phyloP scores from a whole-genome alignment of 306 rosid genomes.

The Hylodesmum podocarpum region DNA sequence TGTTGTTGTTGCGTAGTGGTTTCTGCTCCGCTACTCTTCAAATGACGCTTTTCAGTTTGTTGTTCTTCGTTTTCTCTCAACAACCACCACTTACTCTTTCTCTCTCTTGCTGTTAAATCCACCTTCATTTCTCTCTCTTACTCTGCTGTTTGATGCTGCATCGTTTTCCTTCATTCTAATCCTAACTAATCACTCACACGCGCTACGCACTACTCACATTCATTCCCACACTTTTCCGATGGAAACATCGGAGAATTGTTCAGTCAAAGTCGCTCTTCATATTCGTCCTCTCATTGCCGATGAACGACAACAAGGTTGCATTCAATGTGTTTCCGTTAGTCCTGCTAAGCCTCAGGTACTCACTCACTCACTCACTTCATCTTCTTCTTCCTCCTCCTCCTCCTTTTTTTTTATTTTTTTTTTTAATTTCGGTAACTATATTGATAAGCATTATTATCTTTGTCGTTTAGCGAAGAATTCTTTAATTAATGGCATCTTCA shows the following conservation, averaged over 20 bases:
- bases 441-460: slow-evolving; percentile 1
- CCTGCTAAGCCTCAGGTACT: slow-evolving; percentile 68
- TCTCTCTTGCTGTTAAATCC: slow-evolving; percentile 37
- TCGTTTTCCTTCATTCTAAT: slow-evolving; percentile 46
- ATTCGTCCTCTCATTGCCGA: slow-evolving; percentile 79
- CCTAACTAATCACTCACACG: slow-evolving; percentile 26
- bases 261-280: slow-evolving; percentile 81
- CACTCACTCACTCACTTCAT: not conserved
- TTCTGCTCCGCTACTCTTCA: slow-evolving; percentile 40
- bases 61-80: slow-evolving; percentile 38
- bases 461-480: slow-evolving; percentile 31
- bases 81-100: slow-evolving; percentile 36
- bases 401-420: not conserved
- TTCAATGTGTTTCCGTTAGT: slow-evolving; percentile 62
- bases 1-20: slow-evolving; percentile 28
- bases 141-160: slow-evolving; percentile 36
- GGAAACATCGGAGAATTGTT: slow-evolving; percentile 70
- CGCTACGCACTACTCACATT: too few species aligned
- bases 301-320: slow-evolving; percentile 71
- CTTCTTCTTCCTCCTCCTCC: not conserved
- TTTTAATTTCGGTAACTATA: not conserved
- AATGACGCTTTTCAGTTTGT: slow-evolving; percentile 21
- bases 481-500: slow-evolving; percentile 19
- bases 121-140: slow-evolving; percentile 16
- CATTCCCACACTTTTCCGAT: slow-evolving; percentile 34